Percentiles rank a stretch among this genome's conserved stretches.
Conservation (phyloP, 1,139 yeast species). For the Suhomyces wounanorum region DNA sequence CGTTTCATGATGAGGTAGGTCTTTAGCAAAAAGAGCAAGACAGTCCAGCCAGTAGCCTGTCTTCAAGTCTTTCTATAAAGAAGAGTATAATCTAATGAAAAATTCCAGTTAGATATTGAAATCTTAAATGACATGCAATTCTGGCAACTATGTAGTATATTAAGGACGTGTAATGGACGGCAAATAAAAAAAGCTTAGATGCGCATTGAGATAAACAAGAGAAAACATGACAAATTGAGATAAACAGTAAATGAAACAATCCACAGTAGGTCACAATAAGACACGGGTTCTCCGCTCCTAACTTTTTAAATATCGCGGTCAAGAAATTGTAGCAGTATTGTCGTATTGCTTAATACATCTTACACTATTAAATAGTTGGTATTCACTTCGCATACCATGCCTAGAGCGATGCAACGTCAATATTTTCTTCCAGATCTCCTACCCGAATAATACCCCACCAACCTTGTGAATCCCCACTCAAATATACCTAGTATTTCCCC, state of each 20-base stretch:
- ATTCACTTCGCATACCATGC: neutral
- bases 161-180: constrained; percentile 12
- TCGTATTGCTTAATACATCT: neutral
- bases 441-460: neutral
- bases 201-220: constrained; percentile 6
- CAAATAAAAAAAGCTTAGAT: constrained; percentile 8
- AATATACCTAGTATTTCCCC: neutral
- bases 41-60: constrained; percentile 9
- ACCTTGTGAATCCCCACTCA: neutral
- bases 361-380: neutral
- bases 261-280: constrained; percentile 4
- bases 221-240: constrained; percentile 7
- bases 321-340: neutral
- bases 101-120: neutral
- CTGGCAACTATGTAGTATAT: constrained; percentile 11
- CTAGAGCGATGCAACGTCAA: neutral
- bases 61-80: neutral
- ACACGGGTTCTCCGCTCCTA: constrained; percentile 1
- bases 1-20: constrained; percentile 9
- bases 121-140: neutral
- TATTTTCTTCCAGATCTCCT: neutral
- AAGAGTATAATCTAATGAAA: neutral
- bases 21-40: neutral
- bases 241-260: constrained; percentile 7
- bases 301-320: neutral